phyloP scores from a whole-genome alignment of 164 flowering plant genomes.

The Umbellularia californica region DNA sequence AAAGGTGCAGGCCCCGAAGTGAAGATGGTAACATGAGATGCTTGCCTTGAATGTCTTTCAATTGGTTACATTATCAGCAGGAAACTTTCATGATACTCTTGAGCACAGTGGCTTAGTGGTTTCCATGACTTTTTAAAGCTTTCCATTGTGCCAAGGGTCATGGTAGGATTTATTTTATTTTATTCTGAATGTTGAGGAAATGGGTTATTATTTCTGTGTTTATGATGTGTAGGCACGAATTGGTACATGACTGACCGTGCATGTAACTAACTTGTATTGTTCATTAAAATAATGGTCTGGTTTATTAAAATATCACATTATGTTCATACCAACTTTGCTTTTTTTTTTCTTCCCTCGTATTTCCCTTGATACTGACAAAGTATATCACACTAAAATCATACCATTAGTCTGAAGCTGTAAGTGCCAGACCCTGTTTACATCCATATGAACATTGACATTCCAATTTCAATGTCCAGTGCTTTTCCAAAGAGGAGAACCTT shows the following conservation, averaged over 20 bases:
- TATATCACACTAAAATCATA: background rate
- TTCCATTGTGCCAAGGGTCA: background rate
- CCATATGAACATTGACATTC: too few species aligned
- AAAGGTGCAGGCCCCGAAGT: background rate
- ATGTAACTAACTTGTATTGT: background rate
- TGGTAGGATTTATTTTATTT: background rate
- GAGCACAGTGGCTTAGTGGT: background rate
- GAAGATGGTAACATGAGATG: background rate
- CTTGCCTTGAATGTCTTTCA: background rate
- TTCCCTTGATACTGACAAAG: too few species aligned
- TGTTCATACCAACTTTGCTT: too few species aligned
- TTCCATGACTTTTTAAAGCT: background rate
- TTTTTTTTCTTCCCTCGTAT: too few species aligned
- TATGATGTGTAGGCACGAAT: background rate
- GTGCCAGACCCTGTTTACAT: too few species aligned
- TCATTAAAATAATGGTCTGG: background rate
- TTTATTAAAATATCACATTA: background rate
- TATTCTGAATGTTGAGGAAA: background rate
- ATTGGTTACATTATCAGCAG: background rate
- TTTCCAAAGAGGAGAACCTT: too few species aligned
- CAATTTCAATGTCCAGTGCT: too few species aligned
- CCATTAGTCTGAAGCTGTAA: background rate
- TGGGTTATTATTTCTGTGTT: background rate
- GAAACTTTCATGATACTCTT: background rate
- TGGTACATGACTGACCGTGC: background rate